These are phyloP conservation scores for Fomitopsis pulvina DNA, from an alignment of 768 basidiomycete genomes.

Conservation along the genomic window DNA sequence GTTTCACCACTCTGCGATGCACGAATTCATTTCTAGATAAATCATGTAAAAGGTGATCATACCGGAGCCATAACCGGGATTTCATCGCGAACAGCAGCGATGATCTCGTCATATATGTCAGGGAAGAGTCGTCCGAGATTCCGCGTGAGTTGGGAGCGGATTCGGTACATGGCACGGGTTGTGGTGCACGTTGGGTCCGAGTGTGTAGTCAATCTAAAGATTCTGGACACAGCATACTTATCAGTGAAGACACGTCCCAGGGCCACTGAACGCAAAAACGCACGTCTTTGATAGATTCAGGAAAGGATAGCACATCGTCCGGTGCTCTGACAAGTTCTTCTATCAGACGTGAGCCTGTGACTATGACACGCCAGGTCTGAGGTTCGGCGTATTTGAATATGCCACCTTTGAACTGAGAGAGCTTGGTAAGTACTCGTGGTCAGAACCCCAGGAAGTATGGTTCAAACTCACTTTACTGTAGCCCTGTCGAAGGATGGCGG, in stretches of 20 bases:
- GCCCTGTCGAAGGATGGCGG: too few relatives aligned
- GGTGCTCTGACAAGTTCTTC: slow-evolving; percentile 44
- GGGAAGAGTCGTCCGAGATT: slow-evolving; percentile 15
- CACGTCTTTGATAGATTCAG: slow-evolving; percentile 36
- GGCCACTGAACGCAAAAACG: too few relatives aligned
- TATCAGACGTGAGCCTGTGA: slow-evolving; percentile 34
- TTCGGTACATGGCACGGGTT: slow-evolving; percentile 18
- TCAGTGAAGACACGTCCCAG: background rate
- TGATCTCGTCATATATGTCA: slow-evolving; percentile 21
- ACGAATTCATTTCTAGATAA: background rate
- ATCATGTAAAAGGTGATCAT: too few relatives aligned
- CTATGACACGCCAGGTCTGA: slow-evolving; percentile 40
- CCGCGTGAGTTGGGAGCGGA: slow-evolving; percentile 24
- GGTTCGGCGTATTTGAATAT: slow-evolving; percentile 38
- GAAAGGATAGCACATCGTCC: slow-evolving; percentile 38
- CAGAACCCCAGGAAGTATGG: too few relatives aligned
- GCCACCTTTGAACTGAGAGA: slow-evolving; percentile 14
- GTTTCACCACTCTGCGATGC: slow-evolving; percentile 33
- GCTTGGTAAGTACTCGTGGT: too few relatives aligned
- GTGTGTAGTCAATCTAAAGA: slow-evolving; percentile 29
- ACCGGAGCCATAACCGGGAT: slow-evolving; percentile 19
- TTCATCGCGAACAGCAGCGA: slow-evolving; percentile 20
- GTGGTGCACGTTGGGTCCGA: slow-evolving; percentile 18
- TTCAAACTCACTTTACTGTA: too few relatives aligned
- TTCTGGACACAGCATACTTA: background rate